Conservation (phyloP, 2,329 filamentous ascomycete species). For the Colletotrichum shisoi region DNA sequence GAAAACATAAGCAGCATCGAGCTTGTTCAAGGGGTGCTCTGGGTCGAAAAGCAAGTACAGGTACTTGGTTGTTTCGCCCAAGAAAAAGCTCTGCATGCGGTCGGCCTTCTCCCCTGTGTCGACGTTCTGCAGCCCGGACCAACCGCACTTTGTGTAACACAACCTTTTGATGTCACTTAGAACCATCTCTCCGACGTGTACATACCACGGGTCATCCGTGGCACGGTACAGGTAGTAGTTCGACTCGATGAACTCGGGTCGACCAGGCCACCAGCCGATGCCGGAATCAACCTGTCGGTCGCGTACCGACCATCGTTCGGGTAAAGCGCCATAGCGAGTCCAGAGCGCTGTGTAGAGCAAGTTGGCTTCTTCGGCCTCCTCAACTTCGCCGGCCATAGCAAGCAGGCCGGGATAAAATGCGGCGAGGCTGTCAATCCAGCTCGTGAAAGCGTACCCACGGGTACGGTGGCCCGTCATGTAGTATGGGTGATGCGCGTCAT, state of each 20-base stretch:
- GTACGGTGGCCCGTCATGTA: slow-evolving; percentile 89
- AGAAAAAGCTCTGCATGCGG: slow-evolving; percentile 98
- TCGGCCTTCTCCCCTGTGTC: slow-evolving; percentile 85
- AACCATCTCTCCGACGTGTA: slow-evolving; percentile 95
- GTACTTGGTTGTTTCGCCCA: slow-evolving; percentile 96
- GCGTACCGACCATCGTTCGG: slow-evolving; percentile 90
- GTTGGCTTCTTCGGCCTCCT: slow-evolving; percentile 90
- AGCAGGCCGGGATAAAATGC: slow-evolving; percentile 94
- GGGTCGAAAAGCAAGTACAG: slow-evolving; percentile 89
- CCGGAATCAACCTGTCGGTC: slow-evolving; percentile 85
- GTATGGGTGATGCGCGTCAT: slow-evolving; percentile 84
- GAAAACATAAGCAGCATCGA: slow-evolving; percentile 90
- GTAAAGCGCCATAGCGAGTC: slow-evolving; percentile 92
- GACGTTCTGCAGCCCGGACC: slow-evolving; percentile 88
- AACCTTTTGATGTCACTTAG: slow-evolving; percentile 85
- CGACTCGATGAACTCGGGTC: slow-evolving; percentile 96
- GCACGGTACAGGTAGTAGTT: slow-evolving; percentile 96
- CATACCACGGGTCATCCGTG: slow-evolving; percentile 93
- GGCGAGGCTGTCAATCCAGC: slow-evolving; percentile 95
- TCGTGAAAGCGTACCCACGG: slow-evolving; percentile 86
- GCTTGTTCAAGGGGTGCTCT: slow-evolving; percentile 83
- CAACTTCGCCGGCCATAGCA: slow-evolving; percentile 83
- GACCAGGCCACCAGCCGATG: slow-evolving; percentile 91
- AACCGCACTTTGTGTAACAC: slow-evolving; percentile 91
- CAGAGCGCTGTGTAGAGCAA: slow-evolving; percentile 91